Percentiles rank a stretch among this genome's conserved stretches.
These are phyloP conservation scores for Sarocladiaceae sp. DNA, from an alignment of 2,329 filamentous ascomycete genomes.

Conservation along the genomic window DNA sequence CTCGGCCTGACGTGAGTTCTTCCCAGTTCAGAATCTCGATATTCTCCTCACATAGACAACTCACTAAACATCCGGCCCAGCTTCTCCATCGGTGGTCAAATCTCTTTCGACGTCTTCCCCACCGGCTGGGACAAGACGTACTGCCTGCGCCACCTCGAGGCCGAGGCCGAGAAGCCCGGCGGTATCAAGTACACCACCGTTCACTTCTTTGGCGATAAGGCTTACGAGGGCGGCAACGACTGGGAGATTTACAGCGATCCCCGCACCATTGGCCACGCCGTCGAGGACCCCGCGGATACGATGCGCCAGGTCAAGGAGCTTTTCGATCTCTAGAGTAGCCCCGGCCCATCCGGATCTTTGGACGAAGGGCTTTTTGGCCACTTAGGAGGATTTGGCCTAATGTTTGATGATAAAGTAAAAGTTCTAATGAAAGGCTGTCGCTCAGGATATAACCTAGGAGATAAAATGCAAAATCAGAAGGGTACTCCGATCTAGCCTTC, in stretches of 20 bases:
- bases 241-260: conserved; percentile 84
- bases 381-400: no score
- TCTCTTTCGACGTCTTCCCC: conserved; percentile 98
- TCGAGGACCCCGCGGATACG: conserved; percentile 77
- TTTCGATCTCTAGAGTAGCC: no score
- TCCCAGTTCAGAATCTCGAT: neutral
- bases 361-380: no score
- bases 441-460: no score
- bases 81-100: conserved; percentile 92
- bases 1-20: conserved; percentile 70
- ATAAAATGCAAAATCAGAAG: no score
- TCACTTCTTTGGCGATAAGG: conserved; percentile 99
- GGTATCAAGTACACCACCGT: conserved; percentile 77
- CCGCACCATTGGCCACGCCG: conserved; percentile 78
- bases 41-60: neutral
- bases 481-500: no score
- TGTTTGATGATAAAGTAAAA: no score
- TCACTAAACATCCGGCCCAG: conserved; percentile 34
- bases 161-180: conserved; percentile 63
- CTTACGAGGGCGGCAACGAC: conserved; percentile 84
- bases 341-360: no score
- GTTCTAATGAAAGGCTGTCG: no score
- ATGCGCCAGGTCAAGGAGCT: conserved; percentile 72
- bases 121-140: conserved; percentile 98
- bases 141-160: conserved; percentile 81